Conservation (phyloP, 2,329 filamentous ascomycete genomes). For the Verruconis gallopava region DNA sequence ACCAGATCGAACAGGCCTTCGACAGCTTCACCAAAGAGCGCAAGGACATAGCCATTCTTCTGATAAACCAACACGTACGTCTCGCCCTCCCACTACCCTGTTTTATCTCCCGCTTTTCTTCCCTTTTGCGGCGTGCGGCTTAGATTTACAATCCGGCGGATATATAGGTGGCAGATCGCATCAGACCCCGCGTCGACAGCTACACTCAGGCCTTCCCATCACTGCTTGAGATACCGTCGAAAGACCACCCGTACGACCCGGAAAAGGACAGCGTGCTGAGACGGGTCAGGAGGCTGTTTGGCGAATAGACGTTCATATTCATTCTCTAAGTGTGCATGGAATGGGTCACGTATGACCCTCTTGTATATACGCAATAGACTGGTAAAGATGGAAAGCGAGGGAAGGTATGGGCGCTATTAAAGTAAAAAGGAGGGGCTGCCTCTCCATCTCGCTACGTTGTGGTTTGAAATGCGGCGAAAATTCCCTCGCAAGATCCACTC, state of each 20-base stretch:
- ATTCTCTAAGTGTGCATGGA: too few relatives aligned
- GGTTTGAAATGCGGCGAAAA: too few relatives aligned
- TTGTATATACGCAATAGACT: background rate
- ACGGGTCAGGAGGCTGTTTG: slow-evolving; percentile 63
- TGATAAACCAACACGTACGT: slow-evolving; percentile 94
- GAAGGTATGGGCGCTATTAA: too few relatives aligned
- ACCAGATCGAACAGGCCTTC: slow-evolving; percentile 80
- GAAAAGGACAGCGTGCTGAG: slow-evolving; percentile 97
- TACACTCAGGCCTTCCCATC: slow-evolving; percentile 95
- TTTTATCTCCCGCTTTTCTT: background rate
- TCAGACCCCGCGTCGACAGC: slow-evolving; percentile 78
- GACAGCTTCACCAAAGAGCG: slow-evolving; percentile 75
- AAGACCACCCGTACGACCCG: slow-evolving; percentile 97
- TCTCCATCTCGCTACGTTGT: too few relatives aligned
- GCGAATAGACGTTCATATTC: slow-evolving; percentile 34
- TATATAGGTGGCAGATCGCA: slow-evolving; percentile 74
- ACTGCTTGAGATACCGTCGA: slow-evolving; percentile 91
- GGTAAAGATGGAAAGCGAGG: too few relatives aligned
- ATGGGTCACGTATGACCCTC: too few relatives aligned
- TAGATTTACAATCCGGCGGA: slow-evolving; percentile 8
- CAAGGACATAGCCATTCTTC: slow-evolving; percentile 90
- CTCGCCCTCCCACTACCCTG: slow-evolving; percentile 1
- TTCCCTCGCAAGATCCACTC: too few relatives aligned
- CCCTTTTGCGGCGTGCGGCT: background rate
- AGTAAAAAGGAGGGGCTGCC: too few relatives aligned